phyloP scores from a whole-genome alignment of 306 rosid genomes.

The Potentilla sterilis region DNA sequence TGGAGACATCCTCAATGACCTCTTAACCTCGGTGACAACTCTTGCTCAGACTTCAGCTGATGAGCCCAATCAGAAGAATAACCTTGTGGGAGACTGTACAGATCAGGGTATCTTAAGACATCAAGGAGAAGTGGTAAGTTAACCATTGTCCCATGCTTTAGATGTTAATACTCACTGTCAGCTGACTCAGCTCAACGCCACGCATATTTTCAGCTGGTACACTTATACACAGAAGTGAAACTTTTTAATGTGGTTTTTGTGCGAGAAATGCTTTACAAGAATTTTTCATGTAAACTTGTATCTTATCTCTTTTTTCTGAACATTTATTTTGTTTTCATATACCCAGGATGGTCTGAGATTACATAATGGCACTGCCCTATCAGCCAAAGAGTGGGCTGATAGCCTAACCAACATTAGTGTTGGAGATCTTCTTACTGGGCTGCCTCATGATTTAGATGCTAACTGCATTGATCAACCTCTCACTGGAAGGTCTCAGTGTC shows the following conservation, averaged over 20 bases:
- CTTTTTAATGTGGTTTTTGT: background rate
- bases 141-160: constrained; percentile 14
- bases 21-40: constrained; percentile 37
- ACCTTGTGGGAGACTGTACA: constrained; percentile 36
- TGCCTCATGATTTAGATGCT: constrained; percentile 55
- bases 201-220: background rate
- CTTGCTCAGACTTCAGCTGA: constrained; percentile 29
- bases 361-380: constrained; percentile 54
- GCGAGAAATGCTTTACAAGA: background rate
- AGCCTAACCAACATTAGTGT: constrained; percentile 91
- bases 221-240: background rate
- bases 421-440: constrained; percentile 76
- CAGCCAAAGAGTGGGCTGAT: constrained; percentile 97
- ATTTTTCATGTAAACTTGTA: background rate
- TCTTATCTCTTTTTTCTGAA: background rate
- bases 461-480: constrained; percentile 43
- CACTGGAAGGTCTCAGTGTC: constrained; percentile 47
- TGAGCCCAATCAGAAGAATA: constrained; percentile 32
- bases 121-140: constrained; percentile 59
- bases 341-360: constrained; percentile 59
- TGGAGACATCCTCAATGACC: constrained; percentile 43
- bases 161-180: background rate
- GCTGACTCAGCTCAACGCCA: background rate
- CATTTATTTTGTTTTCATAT: constrained; percentile 7
- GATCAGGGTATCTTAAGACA: constrained; percentile 46